A percentile compares a stretch with the other conserved stretches of the same genome.
Evolutionary conservation across 1,139 yeast species (phyloP).

Genomic region (Magnusiomyces fungicola): DNA sequence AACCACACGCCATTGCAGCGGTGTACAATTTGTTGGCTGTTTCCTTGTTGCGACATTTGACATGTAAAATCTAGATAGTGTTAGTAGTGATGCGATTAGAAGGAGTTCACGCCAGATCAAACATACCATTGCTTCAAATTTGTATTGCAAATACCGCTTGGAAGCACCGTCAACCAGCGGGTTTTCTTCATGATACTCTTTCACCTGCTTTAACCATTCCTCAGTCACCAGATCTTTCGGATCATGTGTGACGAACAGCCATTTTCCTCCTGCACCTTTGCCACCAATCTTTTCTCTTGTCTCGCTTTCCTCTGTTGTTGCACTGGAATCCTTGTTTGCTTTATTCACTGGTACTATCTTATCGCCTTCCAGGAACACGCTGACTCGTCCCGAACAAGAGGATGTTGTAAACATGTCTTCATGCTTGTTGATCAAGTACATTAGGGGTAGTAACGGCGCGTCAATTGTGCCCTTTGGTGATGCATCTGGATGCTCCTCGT

Average conservation of each 20-base stretch:
- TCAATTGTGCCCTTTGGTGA: conserved; percentile 86
- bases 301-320: conserved; percentile 19
- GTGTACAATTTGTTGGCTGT: conserved; percentile 58
- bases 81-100: too few species aligned
- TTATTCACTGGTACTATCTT: conserved; percentile 15
- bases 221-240: conserved; percentile 36
- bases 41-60: conserved; percentile 57
- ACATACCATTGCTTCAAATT: conserved; percentile 61
- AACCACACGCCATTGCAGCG: conserved; percentile 77
- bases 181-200: conserved; percentile 10
- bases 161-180: conserved; percentile 7
- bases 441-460: conserved; percentile 61
- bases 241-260: conserved; percentile 80
- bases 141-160: conserved; percentile 56
- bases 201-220: conserved; percentile 43
- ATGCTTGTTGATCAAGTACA: conserved; percentile 54
- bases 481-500: conserved; percentile 47
- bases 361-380: conserved; percentile 68
- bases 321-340: conserved; percentile 3
- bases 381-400: conserved; percentile 80
- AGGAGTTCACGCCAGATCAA: too few species aligned
- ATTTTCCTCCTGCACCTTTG: conserved; percentile 77
- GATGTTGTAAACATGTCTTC: conserved; percentile 75
- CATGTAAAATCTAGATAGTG: conserved; percentile 57
- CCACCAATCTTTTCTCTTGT: conserved; percentile 51